phyloP scores from a whole-genome alignment of 139 green algal species.

The Penium margaritaceum region DNA sequence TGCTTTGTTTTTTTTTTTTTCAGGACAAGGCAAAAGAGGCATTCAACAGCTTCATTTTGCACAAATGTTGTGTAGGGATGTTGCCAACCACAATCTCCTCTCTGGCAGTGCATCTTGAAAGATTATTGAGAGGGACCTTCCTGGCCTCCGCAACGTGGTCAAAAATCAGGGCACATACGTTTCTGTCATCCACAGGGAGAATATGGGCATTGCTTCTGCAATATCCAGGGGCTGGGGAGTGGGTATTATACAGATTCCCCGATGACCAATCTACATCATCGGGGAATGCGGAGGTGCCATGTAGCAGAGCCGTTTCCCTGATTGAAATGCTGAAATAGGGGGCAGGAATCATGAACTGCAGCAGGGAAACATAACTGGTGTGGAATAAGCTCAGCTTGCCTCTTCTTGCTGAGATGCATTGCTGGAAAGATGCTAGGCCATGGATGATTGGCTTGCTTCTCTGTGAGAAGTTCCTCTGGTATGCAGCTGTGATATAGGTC shows the following conservation, averaged over 20 bases:
- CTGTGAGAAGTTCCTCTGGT: too few relatives aligned
- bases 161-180: background rate
- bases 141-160: background rate
- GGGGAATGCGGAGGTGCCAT: slow-evolving; percentile 54
- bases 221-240: background rate
- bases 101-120: background rate
- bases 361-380: too few relatives aligned
- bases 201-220: background rate
- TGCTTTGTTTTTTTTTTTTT: too few relatives aligned
- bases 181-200: slow-evolving; percentile 3
- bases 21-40: background rate
- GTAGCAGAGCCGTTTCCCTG: slow-evolving; percentile 41
- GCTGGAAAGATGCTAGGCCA: too few relatives aligned
- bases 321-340: slow-evolving; percentile 51
- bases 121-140: slow-evolving; percentile 15
- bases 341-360: slow-evolving; percentile 42
- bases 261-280: slow-evolving; percentile 55
- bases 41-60: background rate
- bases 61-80: background rate
- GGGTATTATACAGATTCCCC: slow-evolving; percentile 44
- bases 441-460: too few relatives aligned
- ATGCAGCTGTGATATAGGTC: too few relatives aligned
- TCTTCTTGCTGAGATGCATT: too few relatives aligned
- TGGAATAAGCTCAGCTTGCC: too few relatives aligned
- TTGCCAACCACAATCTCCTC: background rate